Base-by-base conservation (phyloP, 495 filamentous ascomycete genomes). In the Xylaria grammica region DNA sequence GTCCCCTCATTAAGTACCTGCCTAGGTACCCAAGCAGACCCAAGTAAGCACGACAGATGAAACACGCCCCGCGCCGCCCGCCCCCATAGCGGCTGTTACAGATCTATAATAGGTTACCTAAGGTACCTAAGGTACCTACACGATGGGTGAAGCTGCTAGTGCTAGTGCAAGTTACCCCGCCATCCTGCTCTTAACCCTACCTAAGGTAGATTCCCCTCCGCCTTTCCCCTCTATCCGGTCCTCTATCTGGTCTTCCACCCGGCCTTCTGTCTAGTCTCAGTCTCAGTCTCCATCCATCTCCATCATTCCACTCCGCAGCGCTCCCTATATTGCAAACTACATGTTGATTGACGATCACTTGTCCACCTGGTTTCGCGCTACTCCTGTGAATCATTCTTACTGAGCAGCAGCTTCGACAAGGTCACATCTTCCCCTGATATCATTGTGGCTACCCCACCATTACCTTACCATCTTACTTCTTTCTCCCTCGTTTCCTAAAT, bases 81-180 rank as follows among this genome's bases (percentile, higher is more conserved):
- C 7, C 46, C 58, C 58, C 58, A 29, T 46, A 61, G 34, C 58
- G 46, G 58, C 19, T 61, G 58, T 52, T 42, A 52, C 58, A 52
- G 10, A 51, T 51, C 27, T 38, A 6, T 13, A 24, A n/a, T 40
- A 22, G 20, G 27, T 51, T n/a, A n/a, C n/a, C n/a, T n/a, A n/a
- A n/a, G n/a, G n/a, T n/a, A n/a, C n/a, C n/a, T n/a, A n/a, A n/a
- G n/a, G n/a, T n/a, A n/a, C n/a, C n/a, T n/a, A n/a, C n/a, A 20
- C 26, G 51, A 9, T 42, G 36, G 3, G 55, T n/a, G n/a, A n/a
- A n/a, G n/a, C n/a, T n/a, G n/a, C n/a, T n/a, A n/a, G 24, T 45
- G 42, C 26, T 22, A 40, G 34, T 11, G 60, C 60, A 56, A 45
- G 51, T 46, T 64, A 56, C 62, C 62, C 62, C 62, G 62, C 62